phyloP scores from a whole-genome alignment of 768 basidiomycete genomes.

The Suillus decipiens region DNA sequence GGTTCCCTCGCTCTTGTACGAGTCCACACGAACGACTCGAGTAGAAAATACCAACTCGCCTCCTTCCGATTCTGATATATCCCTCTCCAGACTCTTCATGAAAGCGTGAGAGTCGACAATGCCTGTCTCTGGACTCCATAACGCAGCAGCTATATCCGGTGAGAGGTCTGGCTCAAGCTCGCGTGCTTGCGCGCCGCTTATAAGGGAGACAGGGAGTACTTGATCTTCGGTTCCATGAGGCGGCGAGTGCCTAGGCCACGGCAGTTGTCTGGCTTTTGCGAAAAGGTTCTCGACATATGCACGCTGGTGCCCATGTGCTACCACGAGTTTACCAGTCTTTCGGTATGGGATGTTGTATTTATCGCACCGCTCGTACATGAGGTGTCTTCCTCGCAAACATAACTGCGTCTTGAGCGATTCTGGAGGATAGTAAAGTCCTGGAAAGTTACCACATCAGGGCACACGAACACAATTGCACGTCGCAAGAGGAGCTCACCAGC shows the following conservation, averaged over 20 bases:
- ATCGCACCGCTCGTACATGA: conserved; percentile 80
- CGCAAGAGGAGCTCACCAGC: conserved; percentile 50
- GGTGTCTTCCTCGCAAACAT: conserved; percentile 82
- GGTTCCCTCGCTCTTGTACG: conserved; percentile 35
- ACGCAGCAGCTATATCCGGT: conserved; percentile 61
- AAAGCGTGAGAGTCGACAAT: conserved; percentile 87
- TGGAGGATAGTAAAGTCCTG: conserved; percentile 83
- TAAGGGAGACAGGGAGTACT: conserved; percentile 63
- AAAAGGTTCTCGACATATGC: conserved; percentile 72
- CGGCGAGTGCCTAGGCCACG: conserved; percentile 48
- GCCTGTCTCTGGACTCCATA: conserved; percentile 87
- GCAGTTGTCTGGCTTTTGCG: conserved; percentile 56
- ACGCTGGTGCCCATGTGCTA: conserved; percentile 69
- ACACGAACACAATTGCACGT: not conserved
- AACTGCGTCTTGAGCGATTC: conserved; percentile 83
- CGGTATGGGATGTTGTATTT: conserved; percentile 61
- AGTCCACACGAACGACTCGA: conserved; percentile 84
- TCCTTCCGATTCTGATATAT: conserved; percentile 69
- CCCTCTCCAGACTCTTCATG: conserved; percentile 81
- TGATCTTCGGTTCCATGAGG: conserved; percentile 26
- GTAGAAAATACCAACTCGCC: conserved; percentile 79
- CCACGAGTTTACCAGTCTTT: conserved; percentile 87
- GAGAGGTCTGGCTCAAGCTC: conserved; percentile 86
- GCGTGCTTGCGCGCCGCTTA: conserved; percentile 67
- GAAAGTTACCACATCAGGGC: not conserved